A percentile compares a stretch with the other conserved stretches of the same genome.
Conservation (phyloP, 176 grass and related monocot species). For the Aegilops sharonensis region DNA sequence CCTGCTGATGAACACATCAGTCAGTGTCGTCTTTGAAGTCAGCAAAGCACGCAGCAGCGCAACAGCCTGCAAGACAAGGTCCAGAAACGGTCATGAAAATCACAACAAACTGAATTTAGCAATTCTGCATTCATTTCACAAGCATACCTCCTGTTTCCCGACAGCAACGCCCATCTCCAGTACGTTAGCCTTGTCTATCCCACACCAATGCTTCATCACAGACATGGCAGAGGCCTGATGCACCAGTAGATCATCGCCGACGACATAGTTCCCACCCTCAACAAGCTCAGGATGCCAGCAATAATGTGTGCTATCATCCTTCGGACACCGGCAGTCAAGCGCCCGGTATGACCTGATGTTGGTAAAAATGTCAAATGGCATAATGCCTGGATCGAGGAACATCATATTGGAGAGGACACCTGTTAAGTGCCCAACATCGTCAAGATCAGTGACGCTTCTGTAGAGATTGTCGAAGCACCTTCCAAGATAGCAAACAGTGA, state of each 20-base stretch:
- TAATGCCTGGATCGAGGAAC: not conserved
- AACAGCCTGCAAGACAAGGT: not conserved
- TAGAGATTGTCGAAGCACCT: not conserved
- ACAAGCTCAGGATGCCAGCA: not conserved
- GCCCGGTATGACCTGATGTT: not conserved
- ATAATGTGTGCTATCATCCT: no score
- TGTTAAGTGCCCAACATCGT: not conserved
- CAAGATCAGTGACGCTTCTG: not conserved
- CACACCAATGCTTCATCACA: not conserved
- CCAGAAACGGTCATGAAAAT: no score
- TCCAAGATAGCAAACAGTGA: not conserved
- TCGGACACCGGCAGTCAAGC: not conserved
- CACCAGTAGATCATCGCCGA: not conserved
- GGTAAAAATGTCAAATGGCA: not conserved
- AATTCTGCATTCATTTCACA: no score
- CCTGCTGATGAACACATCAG: slow-evolving; percentile 16
- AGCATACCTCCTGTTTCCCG: not conserved
- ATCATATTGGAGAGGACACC: no score
- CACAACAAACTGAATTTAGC: no score
- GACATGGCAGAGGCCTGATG: not conserved
- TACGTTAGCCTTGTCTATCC: not conserved
- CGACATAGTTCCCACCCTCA: not conserved
- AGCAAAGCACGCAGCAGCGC: not conserved
- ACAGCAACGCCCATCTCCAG: not conserved
- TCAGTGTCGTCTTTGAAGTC: not conserved